Percentiles rank a stretch among this genome's conserved stretches.
Evolutionary conservation across 176 grass and related monocot species (phyloP).

Genomic region (Puccinellia tenuiflora): DNA sequence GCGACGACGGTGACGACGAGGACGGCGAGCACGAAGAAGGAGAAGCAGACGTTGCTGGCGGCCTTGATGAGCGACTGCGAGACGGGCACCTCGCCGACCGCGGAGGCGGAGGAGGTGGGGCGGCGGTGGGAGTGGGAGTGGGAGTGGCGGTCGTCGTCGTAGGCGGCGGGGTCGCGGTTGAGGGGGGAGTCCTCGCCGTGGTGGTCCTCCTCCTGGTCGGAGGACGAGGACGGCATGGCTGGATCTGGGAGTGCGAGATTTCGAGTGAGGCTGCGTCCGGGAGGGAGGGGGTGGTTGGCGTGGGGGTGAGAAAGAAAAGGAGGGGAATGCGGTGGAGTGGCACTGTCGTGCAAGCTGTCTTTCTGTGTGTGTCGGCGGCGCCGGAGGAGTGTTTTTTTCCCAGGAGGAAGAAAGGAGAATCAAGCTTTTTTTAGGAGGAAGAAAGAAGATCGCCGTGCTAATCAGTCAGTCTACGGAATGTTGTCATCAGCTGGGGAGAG

Average conservation of each 20-base stretch:
- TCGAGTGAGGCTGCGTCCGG: not conserved
- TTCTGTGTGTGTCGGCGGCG: constrained; percentile 5
- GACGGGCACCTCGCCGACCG: constrained; percentile 50
- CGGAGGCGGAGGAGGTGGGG: not conserved
- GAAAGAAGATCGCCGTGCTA: not conserved
- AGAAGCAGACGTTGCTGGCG: constrained; percentile 79
- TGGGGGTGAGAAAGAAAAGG: not conserved
- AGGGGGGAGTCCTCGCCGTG: constrained; percentile 19
- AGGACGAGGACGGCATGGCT: constrained; percentile 30
- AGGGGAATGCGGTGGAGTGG: not conserved
- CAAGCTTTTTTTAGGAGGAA: not conserved
- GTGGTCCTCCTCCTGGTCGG: constrained; percentile 12
- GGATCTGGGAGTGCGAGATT: constrained; percentile 12
- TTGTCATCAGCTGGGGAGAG: not conserved
- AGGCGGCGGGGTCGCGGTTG: not conserved
- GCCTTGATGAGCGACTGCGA: constrained; percentile 72
- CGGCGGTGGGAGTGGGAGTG: not conserved
- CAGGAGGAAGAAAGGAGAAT: not conserved
- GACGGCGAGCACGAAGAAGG: constrained; percentile 80
- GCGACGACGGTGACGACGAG: constrained; percentile 87
- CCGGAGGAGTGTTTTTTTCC: not conserved
- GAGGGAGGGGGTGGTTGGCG: not conserved
- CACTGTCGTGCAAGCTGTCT: not conserved
- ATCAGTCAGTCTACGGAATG: not conserved
- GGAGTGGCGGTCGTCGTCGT: not conserved